phyloP scores from a whole-genome alignment of 371 early-diverging fungal species.

The Umbelopsis sp. region DNA sequence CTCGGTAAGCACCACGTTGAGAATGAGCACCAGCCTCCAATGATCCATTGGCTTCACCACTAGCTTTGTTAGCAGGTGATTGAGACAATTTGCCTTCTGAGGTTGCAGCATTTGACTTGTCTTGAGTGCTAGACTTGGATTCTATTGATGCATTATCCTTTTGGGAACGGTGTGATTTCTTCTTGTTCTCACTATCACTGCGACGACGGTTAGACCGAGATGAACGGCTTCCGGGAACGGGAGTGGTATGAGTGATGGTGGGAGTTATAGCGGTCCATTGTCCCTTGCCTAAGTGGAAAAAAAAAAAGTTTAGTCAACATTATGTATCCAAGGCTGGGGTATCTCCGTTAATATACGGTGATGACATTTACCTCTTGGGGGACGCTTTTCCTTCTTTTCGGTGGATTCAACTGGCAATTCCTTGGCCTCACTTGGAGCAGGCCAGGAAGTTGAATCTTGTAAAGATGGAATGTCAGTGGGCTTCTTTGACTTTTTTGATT shows the following conservation, averaged over 20 bases:
- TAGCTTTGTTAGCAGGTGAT: background rate
- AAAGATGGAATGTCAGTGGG: conserved; percentile 8
- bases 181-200: conserved; percentile 18
- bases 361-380: conserved; percentile 26
- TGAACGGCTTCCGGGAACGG: conserved; percentile 40
- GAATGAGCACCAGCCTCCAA: conserved; percentile 22
- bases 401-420: conserved; percentile 35
- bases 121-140: conserved; percentile 12
- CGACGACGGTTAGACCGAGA: conserved; percentile 33
- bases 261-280: conserved; percentile 67
- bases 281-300: conserved; percentile 48
- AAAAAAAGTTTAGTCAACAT: conserved; percentile 14
- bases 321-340: conserved; percentile 31
- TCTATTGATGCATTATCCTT: conserved; percentile 16
- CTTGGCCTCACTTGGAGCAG: conserved; percentile 50
- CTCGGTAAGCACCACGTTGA: conserved; percentile 18
- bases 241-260: conserved; percentile 59
- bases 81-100: background rate
- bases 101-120: background rate
- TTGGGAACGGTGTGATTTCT: conserved; percentile 1
- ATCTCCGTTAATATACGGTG: conserved; percentile 20
- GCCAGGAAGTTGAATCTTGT: conserved; percentile 37
- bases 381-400: conserved; percentile 46
- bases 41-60: conserved; percentile 18
- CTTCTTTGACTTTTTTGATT: conserved; percentile 19